Conservation (phyloP, 1,139 yeast species). For the Yamadazyma friedrichii region DNA sequence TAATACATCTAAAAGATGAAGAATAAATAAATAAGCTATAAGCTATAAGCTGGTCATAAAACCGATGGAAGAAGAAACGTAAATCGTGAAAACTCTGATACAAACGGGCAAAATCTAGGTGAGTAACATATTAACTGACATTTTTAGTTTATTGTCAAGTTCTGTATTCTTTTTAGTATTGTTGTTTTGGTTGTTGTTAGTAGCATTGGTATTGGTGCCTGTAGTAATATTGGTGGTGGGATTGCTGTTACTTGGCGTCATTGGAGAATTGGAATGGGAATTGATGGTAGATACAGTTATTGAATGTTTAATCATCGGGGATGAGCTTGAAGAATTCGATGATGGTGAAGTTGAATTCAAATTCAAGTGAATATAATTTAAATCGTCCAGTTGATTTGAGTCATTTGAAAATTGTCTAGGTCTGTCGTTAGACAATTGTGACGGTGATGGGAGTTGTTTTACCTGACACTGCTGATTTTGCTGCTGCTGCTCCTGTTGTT, state of each 20-base stretch:
- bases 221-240: background rate
- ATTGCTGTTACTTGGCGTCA: too few relatives aligned
- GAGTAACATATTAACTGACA: conserved; percentile 48
- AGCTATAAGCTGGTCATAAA: background rate
- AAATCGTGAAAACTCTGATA: too few relatives aligned
- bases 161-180: conserved; percentile 1
- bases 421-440: too few relatives aligned
- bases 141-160: conserved; percentile 34
- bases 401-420: too few relatives aligned
- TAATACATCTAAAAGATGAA: background rate
- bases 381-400: too few relatives aligned
- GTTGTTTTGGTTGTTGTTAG: background rate
- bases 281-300: too few relatives aligned
- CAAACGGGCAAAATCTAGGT: conserved; percentile 17
- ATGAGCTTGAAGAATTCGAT: background rate
- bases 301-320: too few relatives aligned
- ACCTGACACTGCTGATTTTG: too few relatives aligned
- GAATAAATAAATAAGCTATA: background rate
- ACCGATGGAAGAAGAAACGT: too few relatives aligned
- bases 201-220: background rate
- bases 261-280: too few relatives aligned
- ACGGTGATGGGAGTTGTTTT: too few relatives aligned
- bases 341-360: conserved; percentile 1
- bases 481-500: too few relatives aligned
- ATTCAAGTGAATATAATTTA: conserved; percentile 3